phyloP scores from a whole-genome alignment of 1,139 yeast species.

The Pichia inconspicua region DNA sequence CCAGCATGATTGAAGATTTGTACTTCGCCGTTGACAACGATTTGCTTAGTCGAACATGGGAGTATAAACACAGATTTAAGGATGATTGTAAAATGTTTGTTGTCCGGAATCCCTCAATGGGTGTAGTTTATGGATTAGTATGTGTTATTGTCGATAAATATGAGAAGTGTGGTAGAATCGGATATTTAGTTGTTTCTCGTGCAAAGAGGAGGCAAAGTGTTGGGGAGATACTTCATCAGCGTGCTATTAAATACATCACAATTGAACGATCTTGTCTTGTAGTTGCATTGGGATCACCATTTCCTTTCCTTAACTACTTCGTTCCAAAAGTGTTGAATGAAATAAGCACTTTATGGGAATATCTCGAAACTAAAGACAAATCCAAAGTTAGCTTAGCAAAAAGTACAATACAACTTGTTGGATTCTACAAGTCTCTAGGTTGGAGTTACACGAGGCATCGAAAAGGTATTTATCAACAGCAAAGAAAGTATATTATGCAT shows the following conservation, averaged over 20 bases:
- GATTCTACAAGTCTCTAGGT: slow-evolving; percentile 17
- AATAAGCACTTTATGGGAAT: slow-evolving; percentile 11
- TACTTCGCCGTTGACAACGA: slow-evolving; percentile 9
- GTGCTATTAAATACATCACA: slow-evolving; percentile 46
- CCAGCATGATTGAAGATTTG: slow-evolving; percentile 10
- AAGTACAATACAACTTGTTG: slow-evolving; percentile 9
- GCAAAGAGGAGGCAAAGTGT: slow-evolving; percentile 50
- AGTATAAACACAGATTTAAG: slow-evolving; percentile 4
- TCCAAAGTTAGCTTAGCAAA: slow-evolving; percentile 7
- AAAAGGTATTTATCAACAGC: slow-evolving; percentile 8
- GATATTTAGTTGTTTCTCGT: slow-evolving; percentile 48
- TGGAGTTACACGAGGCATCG: slow-evolving; percentile 17
- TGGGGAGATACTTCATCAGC: slow-evolving; percentile 49
- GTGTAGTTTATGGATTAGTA: slow-evolving; percentile 50
- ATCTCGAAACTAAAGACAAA: slow-evolving; percentile 8
- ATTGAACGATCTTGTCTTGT: slow-evolving; percentile 38
- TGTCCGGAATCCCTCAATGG: slow-evolving; percentile 51
- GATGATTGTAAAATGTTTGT: slow-evolving; percentile 43
- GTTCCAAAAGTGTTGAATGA: slow-evolving; percentile 14
- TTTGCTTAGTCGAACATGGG: slow-evolving; percentile 8
- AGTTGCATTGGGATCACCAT: slow-evolving; percentile 42
- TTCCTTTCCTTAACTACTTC: slow-evolving; percentile 46
- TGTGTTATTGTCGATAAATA: slow-evolving; percentile 45
- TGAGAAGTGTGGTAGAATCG: slow-evolving; percentile 37
- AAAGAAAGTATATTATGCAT: slow-evolving; percentile 32